Conservation (phyloP, 768 basidiomycete genomes). For the Agaricus sinodeliciosus region DNA sequence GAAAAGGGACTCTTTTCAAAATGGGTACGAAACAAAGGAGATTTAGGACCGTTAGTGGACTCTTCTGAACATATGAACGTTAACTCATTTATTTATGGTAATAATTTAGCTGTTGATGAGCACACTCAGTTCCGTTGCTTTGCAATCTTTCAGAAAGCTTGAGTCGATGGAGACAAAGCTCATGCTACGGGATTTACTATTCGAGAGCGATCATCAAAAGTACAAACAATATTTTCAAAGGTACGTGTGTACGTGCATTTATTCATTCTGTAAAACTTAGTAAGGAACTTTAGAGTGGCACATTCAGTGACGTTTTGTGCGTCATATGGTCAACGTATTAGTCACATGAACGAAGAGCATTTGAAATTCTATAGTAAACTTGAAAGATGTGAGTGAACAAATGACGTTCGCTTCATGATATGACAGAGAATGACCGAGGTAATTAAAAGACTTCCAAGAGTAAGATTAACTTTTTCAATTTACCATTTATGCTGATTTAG, state of each 20-base stretch:
- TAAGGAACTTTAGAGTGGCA: slow-evolving; percentile 13
- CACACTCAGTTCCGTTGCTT: slow-evolving; percentile 17
- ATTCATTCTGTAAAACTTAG: not conserved
- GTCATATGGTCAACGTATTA: slow-evolving; percentile 18
- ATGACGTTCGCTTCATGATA: not conserved
- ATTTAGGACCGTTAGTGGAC: slow-evolving; percentile 3
- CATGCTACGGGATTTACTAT: slow-evolving; percentile 16
- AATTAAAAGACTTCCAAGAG: not conserved
- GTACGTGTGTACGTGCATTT: slow-evolving; percentile 6
- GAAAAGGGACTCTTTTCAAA: not conserved
- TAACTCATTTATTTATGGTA: not conserved
- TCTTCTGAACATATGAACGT: not conserved
- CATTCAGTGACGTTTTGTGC: slow-evolving; percentile 18
- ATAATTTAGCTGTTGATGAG: slow-evolving; percentile 17
- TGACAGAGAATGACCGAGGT: not conserved
- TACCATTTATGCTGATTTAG: not conserved
- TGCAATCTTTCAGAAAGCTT: slow-evolving; percentile 16
- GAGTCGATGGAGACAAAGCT: slow-evolving; percentile 18
- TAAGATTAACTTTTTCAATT: not conserved
- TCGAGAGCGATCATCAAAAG: slow-evolving; percentile 3
- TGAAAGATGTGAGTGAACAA: slow-evolving; percentile 1
- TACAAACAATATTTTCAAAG: slow-evolving; percentile 15
- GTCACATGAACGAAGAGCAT: slow-evolving; percentile 15
- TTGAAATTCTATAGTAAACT: slow-evolving; percentile 15
- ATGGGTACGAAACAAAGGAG: not conserved